Evolutionary conservation across 2,329 filamentous ascomycete species (phyloP), one percentile per base, ranked within the genome.

Genomic region (Calonectria montana): DNA sequence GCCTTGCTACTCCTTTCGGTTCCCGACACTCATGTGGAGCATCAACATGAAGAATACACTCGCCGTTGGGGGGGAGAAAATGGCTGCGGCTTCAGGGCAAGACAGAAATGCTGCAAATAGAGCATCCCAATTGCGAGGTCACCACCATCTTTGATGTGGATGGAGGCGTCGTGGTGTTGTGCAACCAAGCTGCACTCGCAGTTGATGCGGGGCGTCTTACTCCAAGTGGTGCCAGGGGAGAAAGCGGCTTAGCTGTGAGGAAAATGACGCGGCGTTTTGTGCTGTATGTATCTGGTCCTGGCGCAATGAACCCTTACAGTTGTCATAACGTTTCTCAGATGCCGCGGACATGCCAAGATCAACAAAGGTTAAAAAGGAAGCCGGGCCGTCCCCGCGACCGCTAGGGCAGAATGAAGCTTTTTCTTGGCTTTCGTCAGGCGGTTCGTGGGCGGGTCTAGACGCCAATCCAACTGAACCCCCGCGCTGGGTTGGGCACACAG

Each of bases 1-100:
- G 41, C 10, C 61, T 69, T 4, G 74, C 76, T 1, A 70, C 71
- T 0, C 74, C 7, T 91, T 90, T 76, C 95, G 93, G 94, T 95
- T 94, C 80, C 94, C 94, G 0, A 97, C 94, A 0, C 82, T 97
- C 1, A 84, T 92, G 21, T 83, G 97, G 80, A 95, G 94, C 80
- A 78, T 97, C 25, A 94, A 97, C 73, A 85, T 95, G 45, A 97
- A 96, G 85, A 94, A 93, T 80, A 81, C 87, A 8, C 81, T 97
- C 53, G 93, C 94, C 0, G 83, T 84, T 4, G 89, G 90, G 48
- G 94, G 94, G 0, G 90, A n/a, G 91, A 1, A 91, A 94, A 80
- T 97, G 93, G 91, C 80, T 97, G 65, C 92, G 92, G 77, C 86
- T 91, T 47, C 87, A 93, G 37, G 87, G 92, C 15, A 87, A 89